These are phyloP conservation scores for Cladophialophora exuberans DNA, from an alignment of 2,329 filamentous ascomycete genomes.

Conservation along the genomic window DNA sequence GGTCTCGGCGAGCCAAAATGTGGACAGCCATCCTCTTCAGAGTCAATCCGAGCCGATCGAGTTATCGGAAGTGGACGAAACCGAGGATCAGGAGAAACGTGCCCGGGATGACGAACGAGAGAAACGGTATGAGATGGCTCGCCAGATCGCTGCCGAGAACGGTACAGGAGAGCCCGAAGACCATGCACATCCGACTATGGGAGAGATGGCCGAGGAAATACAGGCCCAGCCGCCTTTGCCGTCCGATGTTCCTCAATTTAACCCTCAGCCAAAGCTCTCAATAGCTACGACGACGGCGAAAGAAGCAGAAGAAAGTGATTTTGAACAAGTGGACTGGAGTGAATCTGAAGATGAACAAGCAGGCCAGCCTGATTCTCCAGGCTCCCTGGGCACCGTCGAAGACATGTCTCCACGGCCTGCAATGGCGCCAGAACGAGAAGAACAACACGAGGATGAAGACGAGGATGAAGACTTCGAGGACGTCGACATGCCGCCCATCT, in stretches of 20 bases:
- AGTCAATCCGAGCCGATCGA: slow-evolving; percentile 9
- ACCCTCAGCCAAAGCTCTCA: slow-evolving; percentile 18
- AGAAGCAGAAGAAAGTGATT: slow-evolving; percentile 14
- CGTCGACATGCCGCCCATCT: slow-evolving; percentile 17
- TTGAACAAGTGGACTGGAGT: slow-evolving; percentile 37
- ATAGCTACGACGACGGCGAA: background rate
- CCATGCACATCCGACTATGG: slow-evolving; percentile 39
- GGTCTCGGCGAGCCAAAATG: slow-evolving; percentile 10
- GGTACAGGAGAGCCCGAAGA: slow-evolving; percentile 9
- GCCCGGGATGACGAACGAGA: slow-evolving; percentile 42
- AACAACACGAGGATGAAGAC: too few relatives aligned
- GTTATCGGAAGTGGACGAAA: slow-evolving; percentile 6
- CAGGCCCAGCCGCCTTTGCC: slow-evolving; percentile 45
- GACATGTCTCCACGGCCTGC: slow-evolving; percentile 10
- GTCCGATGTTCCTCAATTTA: slow-evolving; percentile 24
- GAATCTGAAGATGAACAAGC: slow-evolving; percentile 37
- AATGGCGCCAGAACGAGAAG: slow-evolving; percentile 27
- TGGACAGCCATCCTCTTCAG: slow-evolving; percentile 4
- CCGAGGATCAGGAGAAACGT: slow-evolving; percentile 22
- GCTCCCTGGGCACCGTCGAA: slow-evolving; percentile 25
- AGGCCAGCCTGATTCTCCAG: slow-evolving; percentile 26
- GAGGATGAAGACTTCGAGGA: slow-evolving; percentile 28
- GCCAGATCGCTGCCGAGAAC: slow-evolving; percentile 32
- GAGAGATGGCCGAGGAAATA: slow-evolving; percentile 49
- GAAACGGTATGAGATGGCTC: slow-evolving; percentile 42